Evolutionary conservation across 2,329 filamentous ascomycete species (phyloP), one percentile per base, ranked within the genome.

Genomic region (Calonectria honghensis): DNA sequence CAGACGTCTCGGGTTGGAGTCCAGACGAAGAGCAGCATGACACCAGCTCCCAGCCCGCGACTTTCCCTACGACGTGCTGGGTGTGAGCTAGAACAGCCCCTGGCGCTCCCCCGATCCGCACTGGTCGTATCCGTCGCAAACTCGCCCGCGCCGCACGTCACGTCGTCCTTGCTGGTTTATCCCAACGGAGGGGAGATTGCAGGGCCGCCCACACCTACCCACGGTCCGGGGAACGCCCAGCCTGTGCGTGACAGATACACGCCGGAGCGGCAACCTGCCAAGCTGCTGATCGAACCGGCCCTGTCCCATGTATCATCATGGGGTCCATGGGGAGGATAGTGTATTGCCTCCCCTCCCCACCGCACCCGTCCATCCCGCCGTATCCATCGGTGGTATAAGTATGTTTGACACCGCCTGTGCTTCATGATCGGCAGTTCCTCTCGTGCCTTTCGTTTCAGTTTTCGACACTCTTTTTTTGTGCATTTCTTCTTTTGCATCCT

Each of bases 11-110:
- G 51, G 14, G 18, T 31, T 67, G 14, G 24, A 67, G 72, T 70
- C 72, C 61, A 70, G 72, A 73, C 61, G 67, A 70, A 70, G 51
- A 70, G 35, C 32, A 67, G 61, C 67, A 73, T 73, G 67, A 73
- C 39, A 39, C 29, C 27, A 27, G 51, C 48, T 50, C 66, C 45
- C 48, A 31, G 54, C 32, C 24, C 63, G 31, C 63, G 66, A 35
- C 68, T 51, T 54, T 37, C 35, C 35, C 71, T 29, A 66, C 50
- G 45, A 41, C 54, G 18, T 16, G 41, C 50, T 20, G 29, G 20
- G 51, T 54, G 51, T 57, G 50, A 57, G 51, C 32, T 41, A 52
- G 65, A 57, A 59, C 29, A 29, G 39, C 39, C 68, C 54, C 41
- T 45, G 31, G 32, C 59, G 27, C n/a, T 29, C 31, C 18, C 27